Evolutionary conservation across 331 rosid species (phyloP).

Genomic region (Malus hybrid): DNA sequence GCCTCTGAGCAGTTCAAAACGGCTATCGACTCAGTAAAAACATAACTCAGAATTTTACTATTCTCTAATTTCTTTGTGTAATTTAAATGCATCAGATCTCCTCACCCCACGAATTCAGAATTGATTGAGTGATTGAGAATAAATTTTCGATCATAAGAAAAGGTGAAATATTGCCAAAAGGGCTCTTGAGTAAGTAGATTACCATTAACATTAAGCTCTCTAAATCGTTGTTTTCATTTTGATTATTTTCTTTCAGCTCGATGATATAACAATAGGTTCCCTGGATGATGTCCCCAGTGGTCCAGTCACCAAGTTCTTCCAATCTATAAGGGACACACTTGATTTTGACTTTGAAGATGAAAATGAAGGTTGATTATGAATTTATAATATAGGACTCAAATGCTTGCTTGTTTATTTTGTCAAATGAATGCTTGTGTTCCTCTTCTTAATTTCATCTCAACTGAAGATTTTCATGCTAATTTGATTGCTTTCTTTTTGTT

Average conservation of each 20-base stretch:
- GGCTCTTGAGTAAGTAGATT: not conserved
- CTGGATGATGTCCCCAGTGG: conserved; percentile 86
- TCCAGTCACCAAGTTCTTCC: conserved; percentile 70
- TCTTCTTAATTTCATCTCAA: not conserved
- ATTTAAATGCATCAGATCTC: not conserved
- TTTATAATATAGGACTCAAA: conserved; percentile 6
- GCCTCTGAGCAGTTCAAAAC: conserved; percentile 72
- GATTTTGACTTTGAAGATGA: conserved; percentile 98
- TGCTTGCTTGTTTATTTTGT: not conserved
- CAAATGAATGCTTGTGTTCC: not conserved
- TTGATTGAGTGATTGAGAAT: not conserved
- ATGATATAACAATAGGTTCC: conserved; percentile 70
- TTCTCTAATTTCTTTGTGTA: not conserved
- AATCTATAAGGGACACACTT: conserved; percentile 84
- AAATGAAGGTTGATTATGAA: conserved; percentile 54
- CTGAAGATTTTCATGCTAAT: not conserved
- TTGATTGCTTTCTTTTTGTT: not conserved
- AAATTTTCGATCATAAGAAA: not conserved
- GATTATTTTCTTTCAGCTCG: conserved; percentile 44
- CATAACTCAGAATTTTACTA: conserved; percentile 4
- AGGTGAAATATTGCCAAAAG: not conserved
- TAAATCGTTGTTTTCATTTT: not conserved
- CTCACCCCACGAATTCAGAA: not conserved
- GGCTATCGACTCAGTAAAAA: conserved; percentile 75
- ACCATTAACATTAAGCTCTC: not conserved